Evolutionary conservation across 2,329 filamentous ascomycete genomes (phyloP).

Genomic region (Aspergillus eucalypticola): DNA sequence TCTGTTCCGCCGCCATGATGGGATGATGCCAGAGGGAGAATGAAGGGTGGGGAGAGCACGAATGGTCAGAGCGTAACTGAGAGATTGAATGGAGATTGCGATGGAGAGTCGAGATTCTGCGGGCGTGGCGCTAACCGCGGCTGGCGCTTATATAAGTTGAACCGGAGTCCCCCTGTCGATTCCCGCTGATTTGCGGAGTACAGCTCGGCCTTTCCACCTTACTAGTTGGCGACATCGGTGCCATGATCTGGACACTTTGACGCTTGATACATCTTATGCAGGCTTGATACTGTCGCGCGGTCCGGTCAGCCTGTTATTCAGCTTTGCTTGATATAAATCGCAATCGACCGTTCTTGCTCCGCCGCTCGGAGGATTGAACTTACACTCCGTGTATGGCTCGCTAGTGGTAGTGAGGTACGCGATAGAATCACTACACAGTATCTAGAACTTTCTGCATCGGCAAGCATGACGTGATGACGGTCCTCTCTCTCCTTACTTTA

Average conservation of each 20-base stretch:
- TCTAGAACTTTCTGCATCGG: conserved; percentile 21
- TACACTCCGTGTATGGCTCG: conserved; percentile 12
- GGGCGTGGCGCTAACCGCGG: conserved; percentile 32
- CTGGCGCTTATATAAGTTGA: conserved; percentile 19
- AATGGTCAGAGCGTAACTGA: conserved; percentile 4
- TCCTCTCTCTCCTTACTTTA: conserved; percentile 43
- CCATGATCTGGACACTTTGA: not conserved
- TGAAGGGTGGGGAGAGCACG: not conserved
- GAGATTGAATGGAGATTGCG: conserved; percentile 9
- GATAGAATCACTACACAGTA: not conserved
- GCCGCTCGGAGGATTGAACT: not conserved
- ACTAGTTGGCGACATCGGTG: not conserved
- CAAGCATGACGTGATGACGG: conserved; percentile 47
- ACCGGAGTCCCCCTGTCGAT: conserved; percentile 6
- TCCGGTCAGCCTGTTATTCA: not conserved
- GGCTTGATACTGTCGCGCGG: not conserved
- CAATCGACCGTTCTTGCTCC: not conserved
- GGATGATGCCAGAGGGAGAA: conserved; percentile 3
- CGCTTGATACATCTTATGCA: not conserved
- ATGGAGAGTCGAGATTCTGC: conserved; percentile 13
- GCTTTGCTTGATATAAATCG: not conserved
- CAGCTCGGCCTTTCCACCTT: not conserved
- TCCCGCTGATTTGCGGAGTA: conserved; percentile 2
- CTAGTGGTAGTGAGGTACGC: conserved; percentile 1
- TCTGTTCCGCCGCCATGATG: conserved; percentile 91